A percentile compares a stretch with the other conserved stretches of the same genome.
These are phyloP conservation scores for Ophiobolus disseminans DNA, from an alignment of 2,329 filamentous ascomycete genomes.

Conservation along the genomic window DNA sequence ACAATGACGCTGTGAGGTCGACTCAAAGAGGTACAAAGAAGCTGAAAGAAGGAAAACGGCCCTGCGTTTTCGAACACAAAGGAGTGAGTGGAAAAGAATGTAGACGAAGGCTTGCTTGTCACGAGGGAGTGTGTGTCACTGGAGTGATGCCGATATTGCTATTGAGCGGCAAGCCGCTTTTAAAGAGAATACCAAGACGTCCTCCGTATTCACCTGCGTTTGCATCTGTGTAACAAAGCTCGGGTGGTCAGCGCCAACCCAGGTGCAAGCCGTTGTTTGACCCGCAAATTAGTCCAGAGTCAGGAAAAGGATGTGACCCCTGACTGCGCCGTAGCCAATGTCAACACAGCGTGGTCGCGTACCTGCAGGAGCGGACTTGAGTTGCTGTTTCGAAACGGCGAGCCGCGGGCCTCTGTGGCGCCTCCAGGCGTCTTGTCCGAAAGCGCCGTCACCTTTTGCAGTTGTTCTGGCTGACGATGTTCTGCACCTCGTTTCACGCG, in stretches of 20 bases:
- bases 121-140: constrained; percentile 33
- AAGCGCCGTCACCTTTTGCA: constrained; percentile 21
- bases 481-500: constrained; percentile 32
- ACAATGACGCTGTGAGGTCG: constrained; percentile 7
- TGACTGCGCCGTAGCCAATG: constrained; percentile 34
- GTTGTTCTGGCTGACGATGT: constrained; percentile 22
- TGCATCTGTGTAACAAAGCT: constrained; percentile 24
- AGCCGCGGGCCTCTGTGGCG: constrained; percentile 24
- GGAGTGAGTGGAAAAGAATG: constrained; percentile 40
- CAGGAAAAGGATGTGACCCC: constrained; percentile 21
- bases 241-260: constrained; percentile 29
- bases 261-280: constrained; percentile 31
- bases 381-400: constrained; percentile 38
- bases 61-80: constrained; percentile 39
- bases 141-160: constrained; percentile 30
- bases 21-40: constrained; percentile 23
- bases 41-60: constrained; percentile 37
- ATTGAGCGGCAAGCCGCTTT: constrained; percentile 26
- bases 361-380: constrained; percentile 13
- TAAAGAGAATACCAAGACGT: constrained; percentile 24
- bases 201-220: constrained; percentile 20
- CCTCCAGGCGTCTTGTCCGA: constrained; percentile 18
- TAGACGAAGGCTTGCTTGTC: constrained; percentile 43
- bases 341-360: constrained; percentile 19
- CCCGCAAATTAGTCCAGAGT: constrained; percentile 22